Conservation (phyloP, 2,329 filamentous ascomycete species). For the Didymella sp. region DNA sequence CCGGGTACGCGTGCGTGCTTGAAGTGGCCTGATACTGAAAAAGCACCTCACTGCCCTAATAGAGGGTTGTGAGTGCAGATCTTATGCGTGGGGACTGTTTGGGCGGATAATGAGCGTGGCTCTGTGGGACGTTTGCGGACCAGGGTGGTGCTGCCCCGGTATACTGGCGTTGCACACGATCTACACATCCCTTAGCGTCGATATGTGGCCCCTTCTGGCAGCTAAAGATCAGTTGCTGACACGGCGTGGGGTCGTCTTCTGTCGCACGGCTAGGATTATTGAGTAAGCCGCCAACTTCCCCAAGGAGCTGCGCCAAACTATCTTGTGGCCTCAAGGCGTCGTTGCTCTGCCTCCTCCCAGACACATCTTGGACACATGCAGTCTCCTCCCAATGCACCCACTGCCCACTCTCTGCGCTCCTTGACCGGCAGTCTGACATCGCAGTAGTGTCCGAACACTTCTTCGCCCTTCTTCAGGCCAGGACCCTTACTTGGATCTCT, state of each 20-base stretch:
- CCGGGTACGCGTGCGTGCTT: slow-evolving; percentile 3
- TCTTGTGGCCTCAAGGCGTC: not conserved
- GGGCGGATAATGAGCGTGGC: not conserved
- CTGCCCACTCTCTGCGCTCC: slow-evolving; percentile 86
- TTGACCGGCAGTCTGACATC: slow-evolving; percentile 80
- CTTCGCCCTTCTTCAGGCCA: slow-evolving; percentile 78
- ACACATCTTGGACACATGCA: slow-evolving; percentile 87
- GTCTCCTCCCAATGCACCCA: slow-evolving; percentile 83
- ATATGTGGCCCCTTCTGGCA: not conserved
- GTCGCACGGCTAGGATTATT: not conserved
- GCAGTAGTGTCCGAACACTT: slow-evolving; percentile 94
- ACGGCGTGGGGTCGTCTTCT: not conserved
- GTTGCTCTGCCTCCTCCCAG: slow-evolving; percentile 62
- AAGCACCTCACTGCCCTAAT: slow-evolving; percentile 7
- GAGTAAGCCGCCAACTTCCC: not conserved
- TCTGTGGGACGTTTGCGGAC: not conserved
- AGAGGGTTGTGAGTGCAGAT: not conserved
- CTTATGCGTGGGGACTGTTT: slow-evolving; percentile 1
- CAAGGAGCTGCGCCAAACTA: not conserved
- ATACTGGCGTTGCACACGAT: slow-evolving; percentile 16
- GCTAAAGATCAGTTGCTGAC: not conserved
- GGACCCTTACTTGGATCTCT: slow-evolving; percentile 48
- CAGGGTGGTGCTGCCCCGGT: slow-evolving; percentile 10
- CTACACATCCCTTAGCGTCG: slow-evolving; percentile 1
- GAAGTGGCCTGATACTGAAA: slow-evolving; percentile 15